Evolutionary conservation across 148 eudicot genomes (phyloP), one percentile per base, ranked within the genome.

Genomic region (Chenopodium suecicum): DNA sequence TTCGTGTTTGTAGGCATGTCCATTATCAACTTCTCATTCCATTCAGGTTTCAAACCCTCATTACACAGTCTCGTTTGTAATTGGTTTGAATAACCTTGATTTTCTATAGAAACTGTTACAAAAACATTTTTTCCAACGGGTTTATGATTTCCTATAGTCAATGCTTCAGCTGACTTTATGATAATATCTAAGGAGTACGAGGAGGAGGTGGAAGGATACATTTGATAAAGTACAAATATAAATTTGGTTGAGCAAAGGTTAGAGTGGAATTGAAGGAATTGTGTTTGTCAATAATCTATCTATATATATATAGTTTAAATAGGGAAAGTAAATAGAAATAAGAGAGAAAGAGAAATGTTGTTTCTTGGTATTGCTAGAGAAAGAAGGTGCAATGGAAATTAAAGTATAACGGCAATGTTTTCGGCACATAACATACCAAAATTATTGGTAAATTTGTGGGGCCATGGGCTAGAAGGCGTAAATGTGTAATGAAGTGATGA

Each of bases 1-100:
- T n/a, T 84, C 4, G 84, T 82, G 37, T 71, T 81, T 64, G 29
- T 70, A 63, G 97, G 90, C 63, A 88, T 64, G 47, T 84, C 72
- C 52, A 87, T 74, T 1, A 23, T 27, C 1, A 92, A 81, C 76
- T 84, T 88, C 80, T 89, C 90, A 74, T 91, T 85, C 97, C 98
- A 94, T 17, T 71, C 64, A 9, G 93, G 94, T 52, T 74, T 67
- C 29, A 80, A 48, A 19, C 32, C 91, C 11, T 89, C 87, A 16
- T 82, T 83, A 60, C 86, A 50, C 50, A 34, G 8, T 13, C n/a
- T 29, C 23, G 67, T 74, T 46, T 88, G 84, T 19, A 17, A 41
- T 1, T 74, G 76, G 60, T 72, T 47, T 6, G 12, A 70, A 13
- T 44, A 29, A 0, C 17, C 70, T 37, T 85, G 66, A 14, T 5